A percentile compares a stretch with the other conserved stretches of the same genome.
phyloP scores from a whole-genome alignment of 129 eudicot species.

The Escallonia rubra region DNA sequence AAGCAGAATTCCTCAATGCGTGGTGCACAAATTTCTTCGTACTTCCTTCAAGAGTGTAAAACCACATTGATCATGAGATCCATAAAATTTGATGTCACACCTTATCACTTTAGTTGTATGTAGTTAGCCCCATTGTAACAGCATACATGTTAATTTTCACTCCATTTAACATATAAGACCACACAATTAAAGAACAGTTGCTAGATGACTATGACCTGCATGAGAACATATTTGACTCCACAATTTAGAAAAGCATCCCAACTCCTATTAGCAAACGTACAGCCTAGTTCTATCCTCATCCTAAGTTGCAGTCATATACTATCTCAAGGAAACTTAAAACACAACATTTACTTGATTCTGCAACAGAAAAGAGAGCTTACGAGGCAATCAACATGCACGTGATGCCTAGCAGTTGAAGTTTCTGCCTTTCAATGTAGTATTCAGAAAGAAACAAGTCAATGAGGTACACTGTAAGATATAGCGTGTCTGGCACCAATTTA shows the following conservation, averaged over 20 bases:
- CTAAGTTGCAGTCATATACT: too few relatives aligned
- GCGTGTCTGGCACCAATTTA: slow-evolving; percentile 62
- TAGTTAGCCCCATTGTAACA: too few relatives aligned
- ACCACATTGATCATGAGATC: background rate
- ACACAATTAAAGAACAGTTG: too few relatives aligned
- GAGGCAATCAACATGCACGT: slow-evolving; percentile 89
- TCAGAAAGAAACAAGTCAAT: slow-evolving; percentile 65
- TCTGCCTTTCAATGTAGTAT: slow-evolving; percentile 59
- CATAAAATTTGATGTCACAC: background rate
- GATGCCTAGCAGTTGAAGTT: slow-evolving; percentile 68
- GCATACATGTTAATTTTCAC: too few relatives aligned
- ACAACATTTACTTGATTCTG: background rate
- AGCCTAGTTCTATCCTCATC: too few relatives aligned
- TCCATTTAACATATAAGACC: too few relatives aligned
- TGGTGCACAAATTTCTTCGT: slow-evolving; percentile 71
- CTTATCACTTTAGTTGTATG: background rate
- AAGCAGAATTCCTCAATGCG: slow-evolving; percentile 66
- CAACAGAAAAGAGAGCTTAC: slow-evolving; percentile 41
- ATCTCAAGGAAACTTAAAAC: background rate
- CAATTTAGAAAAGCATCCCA: background rate
- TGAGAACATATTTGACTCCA: too few relatives aligned
- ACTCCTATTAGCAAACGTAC: background rate
- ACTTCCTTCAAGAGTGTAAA: slow-evolving; percentile 41
- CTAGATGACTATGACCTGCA: too few relatives aligned
- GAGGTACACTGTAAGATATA: slow-evolving; percentile 60